Evolutionary conservation across 1,284 basidiomycete genomes (phyloP).

Genomic region (Cerrena zonata): DNA sequence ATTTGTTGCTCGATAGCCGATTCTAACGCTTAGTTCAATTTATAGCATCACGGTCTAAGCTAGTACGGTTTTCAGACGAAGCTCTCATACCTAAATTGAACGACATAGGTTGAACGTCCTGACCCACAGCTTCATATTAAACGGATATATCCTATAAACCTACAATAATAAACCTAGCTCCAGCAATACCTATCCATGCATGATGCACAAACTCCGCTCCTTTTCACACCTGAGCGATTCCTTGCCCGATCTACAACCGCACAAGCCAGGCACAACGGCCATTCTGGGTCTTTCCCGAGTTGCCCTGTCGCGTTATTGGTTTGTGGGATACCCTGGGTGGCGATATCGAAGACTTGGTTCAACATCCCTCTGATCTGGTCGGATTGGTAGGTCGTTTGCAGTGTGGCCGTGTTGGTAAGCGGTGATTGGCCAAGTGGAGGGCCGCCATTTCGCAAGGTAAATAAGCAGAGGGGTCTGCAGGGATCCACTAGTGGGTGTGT

Average conservation of each 20-base stretch:
- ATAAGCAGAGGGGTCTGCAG: conserved; percentile 19
- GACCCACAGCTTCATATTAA: too few relatives aligned
- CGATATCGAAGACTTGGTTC: conserved; percentile 34
- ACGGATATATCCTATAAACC: background rate
- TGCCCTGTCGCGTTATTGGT: conserved; percentile 2
- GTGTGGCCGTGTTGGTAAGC: conserved; percentile 37
- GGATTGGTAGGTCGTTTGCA: conserved; percentile 27
- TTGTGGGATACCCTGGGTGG: conserved; percentile 35
- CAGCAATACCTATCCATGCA: conserved; percentile 5
- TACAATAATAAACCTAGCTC: background rate
- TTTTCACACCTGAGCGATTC: conserved; percentile 27
- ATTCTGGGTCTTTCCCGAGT: conserved; percentile 31
- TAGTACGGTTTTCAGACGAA: too few relatives aligned
- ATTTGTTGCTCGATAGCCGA: too few relatives aligned
- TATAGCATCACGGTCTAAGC: too few relatives aligned
- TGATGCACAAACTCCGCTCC: conserved; percentile 24
- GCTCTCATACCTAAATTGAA: too few relatives aligned
- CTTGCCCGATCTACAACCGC: conserved; percentile 39
- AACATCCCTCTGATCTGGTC: conserved; percentile 36
- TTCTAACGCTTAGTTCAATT: too few relatives aligned
- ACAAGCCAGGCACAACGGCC: conserved; percentile 41
- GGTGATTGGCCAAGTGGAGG: conserved; percentile 36
- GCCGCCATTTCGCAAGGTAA: conserved; percentile 36
- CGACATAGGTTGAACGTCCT: too few relatives aligned
- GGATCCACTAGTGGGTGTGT: conserved; percentile 18